phyloP scores from a whole-genome alignment of 1,139 yeast genomes.

The Sugiyamaella pinicola region DNA sequence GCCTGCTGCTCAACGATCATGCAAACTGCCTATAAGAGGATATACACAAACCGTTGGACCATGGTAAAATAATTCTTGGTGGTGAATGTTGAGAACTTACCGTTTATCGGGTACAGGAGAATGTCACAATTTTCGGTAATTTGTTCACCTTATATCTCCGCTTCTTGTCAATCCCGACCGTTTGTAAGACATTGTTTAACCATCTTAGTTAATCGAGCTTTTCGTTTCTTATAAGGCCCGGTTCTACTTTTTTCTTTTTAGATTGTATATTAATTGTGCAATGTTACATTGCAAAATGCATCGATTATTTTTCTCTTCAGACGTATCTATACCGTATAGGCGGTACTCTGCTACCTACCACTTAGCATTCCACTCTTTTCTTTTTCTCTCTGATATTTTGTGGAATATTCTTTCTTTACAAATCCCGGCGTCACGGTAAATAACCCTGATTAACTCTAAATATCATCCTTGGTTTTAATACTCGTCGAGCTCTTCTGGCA shows the following conservation, averaged over 20 bases:
- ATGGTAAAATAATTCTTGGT: not conserved
- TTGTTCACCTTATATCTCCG: too few species aligned
- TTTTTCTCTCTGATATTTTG: not conserved
- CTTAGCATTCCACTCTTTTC: not conserved
- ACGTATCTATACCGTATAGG: not conserved
- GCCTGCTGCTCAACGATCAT: too few species aligned
- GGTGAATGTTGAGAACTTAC: not conserved
- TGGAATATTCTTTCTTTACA: not conserved
- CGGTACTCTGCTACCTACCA: not conserved
- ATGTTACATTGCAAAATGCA: too few species aligned
- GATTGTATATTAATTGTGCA: too few species aligned
- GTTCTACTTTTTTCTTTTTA: too few species aligned
- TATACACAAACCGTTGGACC: not conserved
- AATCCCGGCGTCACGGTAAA: not conserved
- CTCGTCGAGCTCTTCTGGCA: not conserved
- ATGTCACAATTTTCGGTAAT: too few species aligned
- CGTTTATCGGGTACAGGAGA: not conserved
- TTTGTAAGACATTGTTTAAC: too few species aligned
- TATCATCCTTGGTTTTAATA: not conserved
- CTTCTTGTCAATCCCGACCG: too few species aligned
- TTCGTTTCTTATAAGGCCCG: too few species aligned
- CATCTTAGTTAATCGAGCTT: too few species aligned
- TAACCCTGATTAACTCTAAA: not conserved
- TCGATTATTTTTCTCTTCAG: too few species aligned
- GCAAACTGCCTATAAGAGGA: not conserved